Percentiles rank a stretch among this genome's conserved stretches.
phyloP scores from a whole-genome alignment of 306 rosid genomes.

The Myrica gale region DNA sequence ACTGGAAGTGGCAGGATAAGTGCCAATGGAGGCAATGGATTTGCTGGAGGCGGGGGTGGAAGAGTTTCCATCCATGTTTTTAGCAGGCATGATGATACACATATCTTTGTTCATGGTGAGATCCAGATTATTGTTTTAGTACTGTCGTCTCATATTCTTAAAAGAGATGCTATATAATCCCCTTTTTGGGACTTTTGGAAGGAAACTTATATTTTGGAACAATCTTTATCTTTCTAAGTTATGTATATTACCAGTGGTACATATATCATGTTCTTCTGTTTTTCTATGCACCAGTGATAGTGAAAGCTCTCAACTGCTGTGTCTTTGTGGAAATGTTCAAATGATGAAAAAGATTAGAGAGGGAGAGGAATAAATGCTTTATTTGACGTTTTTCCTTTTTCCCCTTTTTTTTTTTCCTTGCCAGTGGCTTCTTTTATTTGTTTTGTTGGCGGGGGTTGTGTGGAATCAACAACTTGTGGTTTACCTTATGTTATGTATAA shows the following conservation, averaged over 20 bases:
- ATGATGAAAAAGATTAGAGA: not conserved
- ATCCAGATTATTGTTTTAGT: slow-evolving; percentile 18
- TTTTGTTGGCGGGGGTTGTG: too few relatives aligned
- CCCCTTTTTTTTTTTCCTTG: too few relatives aligned
- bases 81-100: slow-evolving; percentile 72
- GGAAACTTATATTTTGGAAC: not conserved
- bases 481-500: not conserved
- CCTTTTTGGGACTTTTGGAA: not conserved
- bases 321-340: not conserved
- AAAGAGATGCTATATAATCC: not conserved
- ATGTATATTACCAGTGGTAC: not conserved
- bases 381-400: not conserved
- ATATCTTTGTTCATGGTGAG: slow-evolving; percentile 76
- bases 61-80: slow-evolving; percentile 75
- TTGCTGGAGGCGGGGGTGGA: slow-evolving; percentile 99
- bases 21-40: slow-evolving; percentile 85
- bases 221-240: not conserved
- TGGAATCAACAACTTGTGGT: too few relatives aligned
- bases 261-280: not conserved
- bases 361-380: not conserved
- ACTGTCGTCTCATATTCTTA: not conserved
- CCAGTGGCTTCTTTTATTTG: too few relatives aligned
- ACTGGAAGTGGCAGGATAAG: slow-evolving; percentile 83
- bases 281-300: not conserved
- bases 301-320: not conserved